These are phyloP conservation scores for Lodderomyces orthopsilosis DNA, from an alignment of 1,139 yeast genomes.

Conservation along the genomic window DNA sequence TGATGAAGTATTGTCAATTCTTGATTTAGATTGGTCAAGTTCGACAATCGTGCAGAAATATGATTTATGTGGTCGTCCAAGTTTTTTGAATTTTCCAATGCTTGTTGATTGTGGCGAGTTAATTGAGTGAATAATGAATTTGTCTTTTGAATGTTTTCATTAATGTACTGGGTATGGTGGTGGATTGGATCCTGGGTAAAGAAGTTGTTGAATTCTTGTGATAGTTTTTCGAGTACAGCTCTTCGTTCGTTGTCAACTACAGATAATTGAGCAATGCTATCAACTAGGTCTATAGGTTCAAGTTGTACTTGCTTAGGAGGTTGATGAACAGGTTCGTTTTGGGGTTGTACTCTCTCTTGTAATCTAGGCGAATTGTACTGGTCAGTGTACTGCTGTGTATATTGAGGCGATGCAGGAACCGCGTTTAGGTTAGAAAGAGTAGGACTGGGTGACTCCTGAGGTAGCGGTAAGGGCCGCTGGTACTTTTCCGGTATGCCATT, in stretches of 20 bases:
- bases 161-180: conserved; percentile 16
- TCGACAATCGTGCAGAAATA: conserved; percentile 29
- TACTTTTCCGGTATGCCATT: conserved; percentile 1
- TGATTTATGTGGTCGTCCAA: conserved; percentile 34
- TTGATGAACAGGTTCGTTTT: not conserved
- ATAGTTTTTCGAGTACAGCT: conserved; percentile 17
- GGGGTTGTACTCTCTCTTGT: not conserved
- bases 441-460: not conserved
- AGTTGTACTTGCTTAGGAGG: not conserved
- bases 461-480: conserved; percentile 1
- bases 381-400: not conserved
- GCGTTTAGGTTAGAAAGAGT: no score
- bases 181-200: conserved; percentile 16
- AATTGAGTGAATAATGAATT: conserved; percentile 34
- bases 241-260: conserved; percentile 6
- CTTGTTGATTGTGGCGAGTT: conserved; percentile 37
- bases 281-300: conserved; percentile 19
- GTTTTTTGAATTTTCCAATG: conserved; percentile 33
- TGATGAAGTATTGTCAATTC: conserved; percentile 24
- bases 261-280: conserved; percentile 8
- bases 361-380: not conserved
- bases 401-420: not conserved
- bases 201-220: conserved; percentile 23
- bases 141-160: conserved; percentile 22
- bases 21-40: conserved; percentile 25